A percentile compares a stretch with the other conserved stretches of the same genome.
phyloP scores from a whole-genome alignment of 805 yeast species.

The Starmerella roubikii region DNA sequence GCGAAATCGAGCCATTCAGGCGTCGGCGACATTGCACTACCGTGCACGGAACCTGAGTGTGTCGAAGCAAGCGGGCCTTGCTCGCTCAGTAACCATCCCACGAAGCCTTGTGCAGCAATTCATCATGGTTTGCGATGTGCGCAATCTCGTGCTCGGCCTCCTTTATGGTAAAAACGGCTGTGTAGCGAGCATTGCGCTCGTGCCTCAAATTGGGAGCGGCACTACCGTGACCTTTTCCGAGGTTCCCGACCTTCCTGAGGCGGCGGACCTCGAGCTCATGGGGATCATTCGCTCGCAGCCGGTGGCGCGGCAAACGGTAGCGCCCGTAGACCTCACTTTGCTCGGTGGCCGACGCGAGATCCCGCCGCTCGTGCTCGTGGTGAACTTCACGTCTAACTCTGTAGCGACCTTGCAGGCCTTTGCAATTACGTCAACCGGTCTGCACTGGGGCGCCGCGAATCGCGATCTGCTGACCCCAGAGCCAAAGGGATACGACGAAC shows the following conservation, averaged over 20 bases:
- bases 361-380: slow-evolving; percentile 42
- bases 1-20: slow-evolving; percentile 69
- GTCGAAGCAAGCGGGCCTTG: too few relatives aligned
- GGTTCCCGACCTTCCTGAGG: slow-evolving; percentile 25
- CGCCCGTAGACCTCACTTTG: slow-evolving; percentile 63
- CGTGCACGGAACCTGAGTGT: slow-evolving; percentile 49
- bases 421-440: slow-evolving; percentile 49
- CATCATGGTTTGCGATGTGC: slow-evolving; percentile 63
- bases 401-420: slow-evolving; percentile 56
- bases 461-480: slow-evolving; percentile 39
- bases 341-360: slow-evolving; percentile 33
- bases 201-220: slow-evolving; percentile 56
- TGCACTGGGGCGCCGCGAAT: slow-evolving; percentile 62
- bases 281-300: slow-evolving; percentile 94
- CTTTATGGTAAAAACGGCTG: slow-evolving; percentile 41
- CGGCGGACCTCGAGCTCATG: slow-evolving; percentile 55
- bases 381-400: slow-evolving; percentile 71
- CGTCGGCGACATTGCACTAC: slow-evolving; percentile 56
- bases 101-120: slow-evolving; percentile 65
- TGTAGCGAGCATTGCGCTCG: slow-evolving; percentile 8
- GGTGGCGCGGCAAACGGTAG: slow-evolving; percentile 39
- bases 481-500: slow-evolving; percentile 48
- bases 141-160: slow-evolving; percentile 70
- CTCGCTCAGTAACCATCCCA: slow-evolving; percentile 42
- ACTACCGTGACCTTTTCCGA: slow-evolving; percentile 44